Evolutionary conservation across 1,139 yeast genomes (phyloP).

Genomic region (Kodamaea sp.): DNA sequence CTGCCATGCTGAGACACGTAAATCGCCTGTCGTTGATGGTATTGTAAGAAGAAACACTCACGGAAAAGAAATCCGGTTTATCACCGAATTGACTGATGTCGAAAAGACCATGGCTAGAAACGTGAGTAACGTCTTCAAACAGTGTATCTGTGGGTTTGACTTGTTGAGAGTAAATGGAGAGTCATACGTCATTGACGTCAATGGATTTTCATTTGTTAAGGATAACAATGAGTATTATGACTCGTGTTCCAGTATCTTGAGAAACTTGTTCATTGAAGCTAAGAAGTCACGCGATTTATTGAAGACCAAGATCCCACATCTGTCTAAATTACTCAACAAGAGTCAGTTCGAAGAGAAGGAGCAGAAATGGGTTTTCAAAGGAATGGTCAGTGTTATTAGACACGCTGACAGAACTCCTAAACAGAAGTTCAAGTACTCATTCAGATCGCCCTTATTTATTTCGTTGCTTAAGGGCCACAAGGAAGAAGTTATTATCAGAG

Average conservation of each 20-base stretch:
- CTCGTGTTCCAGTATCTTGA: constrained; percentile 73
- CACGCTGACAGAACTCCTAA: constrained; percentile 99
- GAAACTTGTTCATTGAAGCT: constrained; percentile 69
- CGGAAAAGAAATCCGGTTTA: constrained; percentile 92
- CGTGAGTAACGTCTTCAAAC: constrained; percentile 77
- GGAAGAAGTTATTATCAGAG: constrained; percentile 93
- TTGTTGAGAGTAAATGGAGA: constrained; percentile 83
- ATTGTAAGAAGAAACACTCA: constrained; percentile 95
- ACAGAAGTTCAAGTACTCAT: constrained; percentile 94
- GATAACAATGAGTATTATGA: constrained; percentile 89
- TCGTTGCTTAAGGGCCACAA: constrained; percentile 90
- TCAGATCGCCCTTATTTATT: constrained; percentile 82
- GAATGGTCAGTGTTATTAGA: constrained; percentile 85
- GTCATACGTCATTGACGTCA: constrained; percentile 94
- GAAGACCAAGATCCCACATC: constrained; percentile 41
- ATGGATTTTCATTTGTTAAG: constrained; percentile 96
- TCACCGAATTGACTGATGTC: constrained; percentile 73
- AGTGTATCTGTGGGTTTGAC: constrained; percentile 98
- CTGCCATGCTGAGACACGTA: constrained; percentile 98
- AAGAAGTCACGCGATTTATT: constrained; percentile 45
- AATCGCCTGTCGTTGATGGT: constrained; percentile 98
- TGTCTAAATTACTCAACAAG: constrained; percentile 38
- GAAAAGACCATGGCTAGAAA: constrained; percentile 80
- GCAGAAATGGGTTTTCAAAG: constrained; percentile 97
- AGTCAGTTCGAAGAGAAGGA: constrained; percentile 71